Evolutionary conservation across 2,329 filamentous ascomycete species (phyloP).

Genomic region (Aspergillus fumigatus): DNA sequence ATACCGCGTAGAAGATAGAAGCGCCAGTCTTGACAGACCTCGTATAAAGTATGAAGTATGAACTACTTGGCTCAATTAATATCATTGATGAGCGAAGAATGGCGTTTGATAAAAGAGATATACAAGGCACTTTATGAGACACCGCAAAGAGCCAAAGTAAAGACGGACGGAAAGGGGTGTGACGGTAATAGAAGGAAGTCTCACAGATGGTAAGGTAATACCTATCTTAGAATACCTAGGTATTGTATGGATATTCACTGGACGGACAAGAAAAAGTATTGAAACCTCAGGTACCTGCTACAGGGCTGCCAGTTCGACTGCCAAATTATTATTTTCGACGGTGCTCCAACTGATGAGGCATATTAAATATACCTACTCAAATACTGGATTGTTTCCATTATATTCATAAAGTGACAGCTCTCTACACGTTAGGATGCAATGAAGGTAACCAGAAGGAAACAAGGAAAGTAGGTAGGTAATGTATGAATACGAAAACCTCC

Average conservation of each 20-base stretch:
- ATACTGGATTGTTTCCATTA: not conserved
- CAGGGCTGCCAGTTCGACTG: not conserved
- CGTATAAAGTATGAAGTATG: not conserved
- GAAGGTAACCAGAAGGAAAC: not conserved
- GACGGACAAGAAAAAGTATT: not conserved
- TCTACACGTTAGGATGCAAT: not conserved
- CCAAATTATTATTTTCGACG: not conserved
- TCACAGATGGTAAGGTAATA: not conserved
- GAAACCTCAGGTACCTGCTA: not conserved
- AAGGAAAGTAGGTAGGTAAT: not conserved
- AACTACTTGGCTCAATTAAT: not conserved
- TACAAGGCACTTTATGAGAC: not conserved
- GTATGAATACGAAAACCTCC: not conserved
- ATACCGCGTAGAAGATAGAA: conserved; percentile 17
- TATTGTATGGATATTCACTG: not conserved
- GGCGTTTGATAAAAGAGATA: not conserved
- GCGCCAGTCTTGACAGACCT: not conserved
- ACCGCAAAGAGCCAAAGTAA: not conserved
- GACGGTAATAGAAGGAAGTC: not conserved
- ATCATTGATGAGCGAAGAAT: not conserved
- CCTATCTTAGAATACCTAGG: too few relatives aligned
- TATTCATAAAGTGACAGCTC: not conserved
- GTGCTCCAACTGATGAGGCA: not conserved
- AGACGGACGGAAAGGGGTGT: not conserved
- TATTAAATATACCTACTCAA: not conserved